Evolutionary conservation across 345 rosid species (phyloP).

Genomic region (Eucalyptus tenuipes): DNA sequence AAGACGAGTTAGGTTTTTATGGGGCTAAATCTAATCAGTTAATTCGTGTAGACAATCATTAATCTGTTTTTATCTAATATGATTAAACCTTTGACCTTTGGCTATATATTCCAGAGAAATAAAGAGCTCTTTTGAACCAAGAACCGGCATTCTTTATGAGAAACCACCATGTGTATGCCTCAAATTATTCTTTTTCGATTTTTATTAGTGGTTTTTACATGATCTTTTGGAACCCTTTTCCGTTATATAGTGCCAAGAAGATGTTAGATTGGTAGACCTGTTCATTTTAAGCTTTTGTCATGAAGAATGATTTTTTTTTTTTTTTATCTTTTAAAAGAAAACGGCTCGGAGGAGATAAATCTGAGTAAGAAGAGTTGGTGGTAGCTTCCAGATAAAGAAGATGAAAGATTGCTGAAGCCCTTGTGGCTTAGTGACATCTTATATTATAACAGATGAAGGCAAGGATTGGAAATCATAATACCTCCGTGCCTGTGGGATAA

Average conservation of each 20-base stretch:
- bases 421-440: not conserved
- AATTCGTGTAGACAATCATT: not conserved
- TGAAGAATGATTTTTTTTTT: not conserved
- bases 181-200: not conserved
- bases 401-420: not conserved
- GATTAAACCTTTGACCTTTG: not conserved
- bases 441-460: not conserved
- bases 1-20: not conserved
- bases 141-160: not conserved
- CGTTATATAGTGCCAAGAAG: not conserved
- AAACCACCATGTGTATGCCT: not conserved
- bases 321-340: accelerated
- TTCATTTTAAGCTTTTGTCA: not conserved
- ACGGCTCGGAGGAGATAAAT: not conserved
- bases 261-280: not conserved
- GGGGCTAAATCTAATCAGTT: not conserved
- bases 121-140: not conserved
- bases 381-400: not conserved
- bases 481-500: not conserved
- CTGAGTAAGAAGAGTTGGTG: not conserved
- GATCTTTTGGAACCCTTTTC: not conserved
- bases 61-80: not conserved
- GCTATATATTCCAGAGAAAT: not conserved
- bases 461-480: not conserved
- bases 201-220: not conserved